phyloP scores from a whole-genome alignment of 805 yeast species.

The Schwanniomyces occidentalis region DNA sequence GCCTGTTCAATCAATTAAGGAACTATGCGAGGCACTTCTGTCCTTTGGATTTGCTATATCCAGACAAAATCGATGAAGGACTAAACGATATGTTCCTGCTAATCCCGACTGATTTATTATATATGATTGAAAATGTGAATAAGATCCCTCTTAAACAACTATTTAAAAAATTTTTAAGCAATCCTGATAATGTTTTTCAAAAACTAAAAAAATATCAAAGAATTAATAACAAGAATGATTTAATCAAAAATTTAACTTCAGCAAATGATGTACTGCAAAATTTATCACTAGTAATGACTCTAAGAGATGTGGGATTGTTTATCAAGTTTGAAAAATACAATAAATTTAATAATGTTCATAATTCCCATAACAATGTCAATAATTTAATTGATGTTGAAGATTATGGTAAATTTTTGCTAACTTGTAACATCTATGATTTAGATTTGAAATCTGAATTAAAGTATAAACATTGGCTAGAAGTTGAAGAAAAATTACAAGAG shows the following conservation, averaged over 20 bases:
- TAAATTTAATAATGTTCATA: conserved; percentile 26
- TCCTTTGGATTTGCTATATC: conserved; percentile 43
- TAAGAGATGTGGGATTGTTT: conserved; percentile 58
- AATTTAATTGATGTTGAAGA: conserved; percentile 24
- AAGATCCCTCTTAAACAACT: conserved; percentile 36
- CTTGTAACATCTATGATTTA: conserved; percentile 47
- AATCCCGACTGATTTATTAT: conserved; percentile 19
- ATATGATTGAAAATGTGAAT: conserved; percentile 19
- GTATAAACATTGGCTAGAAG: conserved; percentile 45
- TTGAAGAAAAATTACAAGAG: conserved; percentile 38
- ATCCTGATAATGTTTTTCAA: conserved; percentile 32
- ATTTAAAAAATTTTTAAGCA: conserved; percentile 30
- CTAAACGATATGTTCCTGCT: conserved; percentile 28
- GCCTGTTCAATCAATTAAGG: conserved; percentile 48
- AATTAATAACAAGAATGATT: conserved; percentile 31
- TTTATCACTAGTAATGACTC: conserved; percentile 49
- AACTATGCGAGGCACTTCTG: conserved; percentile 43
- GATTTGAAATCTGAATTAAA: conserved; percentile 48
- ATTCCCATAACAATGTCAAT: conserved; percentile 28
- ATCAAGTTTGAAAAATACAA: conserved; percentile 37
- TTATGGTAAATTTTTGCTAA: conserved; percentile 26
- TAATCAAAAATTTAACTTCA: conserved; percentile 28
- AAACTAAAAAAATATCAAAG: conserved; percentile 35
- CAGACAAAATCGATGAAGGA: conserved; percentile 33
- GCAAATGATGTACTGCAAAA: conserved; percentile 41